Evolutionary conservation across 106 monocot species (phyloP).

Genomic region (Dendrobium catenatum): DNA sequence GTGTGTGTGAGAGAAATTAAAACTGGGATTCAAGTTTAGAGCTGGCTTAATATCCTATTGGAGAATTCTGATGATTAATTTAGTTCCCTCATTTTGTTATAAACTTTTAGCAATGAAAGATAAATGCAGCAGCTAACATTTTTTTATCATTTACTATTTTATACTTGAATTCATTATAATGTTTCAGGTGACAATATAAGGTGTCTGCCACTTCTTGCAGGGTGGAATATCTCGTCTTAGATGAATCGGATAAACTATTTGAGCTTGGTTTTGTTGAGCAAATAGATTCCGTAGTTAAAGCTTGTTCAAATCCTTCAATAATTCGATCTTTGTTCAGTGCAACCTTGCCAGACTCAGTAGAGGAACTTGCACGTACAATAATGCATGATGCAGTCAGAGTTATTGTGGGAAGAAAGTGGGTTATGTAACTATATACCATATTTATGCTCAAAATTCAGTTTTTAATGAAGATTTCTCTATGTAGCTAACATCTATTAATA

Average conservation of each 20-base stretch:
- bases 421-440: background rate
- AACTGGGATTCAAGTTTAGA: too few species aligned
- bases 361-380: constrained; percentile 88
- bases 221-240: constrained; percentile 86
- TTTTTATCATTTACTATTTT: background rate
- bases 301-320: constrained; percentile 86
- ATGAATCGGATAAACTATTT: constrained; percentile 98
- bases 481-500: constrained; percentile 2
- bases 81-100: background rate
- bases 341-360: constrained; percentile 90
- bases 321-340: constrained; percentile 92
- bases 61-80: background rate
- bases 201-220: constrained; percentile 32
- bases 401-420: constrained; percentile 88
- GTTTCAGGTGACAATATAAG: background rate
- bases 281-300: constrained; percentile 86
- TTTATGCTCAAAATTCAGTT: background rate
- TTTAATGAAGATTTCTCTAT: background rate
- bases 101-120: background rate
- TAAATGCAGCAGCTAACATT: background rate
- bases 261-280: constrained; percentile 90
- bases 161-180: background rate
- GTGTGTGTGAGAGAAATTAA: too few species aligned
- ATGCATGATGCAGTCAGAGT: constrained; percentile 97
- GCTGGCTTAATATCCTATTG: too few species aligned